Evolutionary conservation across 352 stramenopile species (phyloP).

Genomic region (Sclerospora graminicola): DNA sequence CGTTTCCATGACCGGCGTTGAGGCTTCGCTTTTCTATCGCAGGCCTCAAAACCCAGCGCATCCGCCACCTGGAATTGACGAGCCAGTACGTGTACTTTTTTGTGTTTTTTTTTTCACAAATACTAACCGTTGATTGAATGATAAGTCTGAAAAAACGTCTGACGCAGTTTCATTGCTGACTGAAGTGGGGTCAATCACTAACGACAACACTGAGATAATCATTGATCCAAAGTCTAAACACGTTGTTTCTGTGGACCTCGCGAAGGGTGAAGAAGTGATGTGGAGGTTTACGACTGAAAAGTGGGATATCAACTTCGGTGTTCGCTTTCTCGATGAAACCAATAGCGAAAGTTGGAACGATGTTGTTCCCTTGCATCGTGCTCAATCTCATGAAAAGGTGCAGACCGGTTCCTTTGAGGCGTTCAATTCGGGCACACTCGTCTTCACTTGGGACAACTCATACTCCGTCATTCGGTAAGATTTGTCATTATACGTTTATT

Average conservation of each 20-base stretch:
- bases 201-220: slow-evolving; percentile 21
- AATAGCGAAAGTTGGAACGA: slow-evolving; percentile 25
- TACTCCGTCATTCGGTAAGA: slow-evolving; percentile 45
- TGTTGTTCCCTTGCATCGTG: slow-evolving; percentile 26
- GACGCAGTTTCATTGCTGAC: slow-evolving; percentile 29
- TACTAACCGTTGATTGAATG: background rate
- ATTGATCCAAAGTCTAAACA: slow-evolving; percentile 35
- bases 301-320: slow-evolving; percentile 44
- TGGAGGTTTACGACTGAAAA: slow-evolving; percentile 46
- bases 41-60: slow-evolving; percentile 37
- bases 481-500: background rate
- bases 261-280: slow-evolving; percentile 25
- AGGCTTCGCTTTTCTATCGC: slow-evolving; percentile 29
- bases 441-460: slow-evolving; percentile 56
- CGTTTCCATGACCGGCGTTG: slow-evolving; percentile 43
- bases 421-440: slow-evolving; percentile 23
- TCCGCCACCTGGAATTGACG: slow-evolving; percentile 7
- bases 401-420: slow-evolving; percentile 31
- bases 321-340: slow-evolving; percentile 32
- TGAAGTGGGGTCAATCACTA: slow-evolving; percentile 8
- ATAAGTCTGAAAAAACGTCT: slow-evolving; percentile 3
- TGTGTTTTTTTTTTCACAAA: background rate
- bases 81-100: slow-evolving; percentile 10
- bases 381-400: slow-evolving; percentile 19
- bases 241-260: slow-evolving; percentile 37